Evolutionary conservation across 2,329 filamentous ascomycete species (phyloP).

Genomic region (Scedosporium apiospermum): DNA sequence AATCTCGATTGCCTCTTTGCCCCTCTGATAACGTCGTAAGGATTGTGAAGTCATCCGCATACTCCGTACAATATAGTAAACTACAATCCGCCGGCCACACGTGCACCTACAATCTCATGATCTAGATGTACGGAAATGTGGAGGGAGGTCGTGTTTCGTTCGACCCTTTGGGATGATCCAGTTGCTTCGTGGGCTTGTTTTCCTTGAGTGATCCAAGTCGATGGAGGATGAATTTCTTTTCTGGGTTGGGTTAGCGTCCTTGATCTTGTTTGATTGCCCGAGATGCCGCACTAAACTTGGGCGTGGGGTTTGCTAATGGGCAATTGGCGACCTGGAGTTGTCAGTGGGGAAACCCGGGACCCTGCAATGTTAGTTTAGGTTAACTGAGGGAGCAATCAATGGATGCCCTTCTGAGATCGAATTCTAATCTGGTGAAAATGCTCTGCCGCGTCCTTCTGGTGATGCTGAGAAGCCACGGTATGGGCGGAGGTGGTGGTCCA

Average conservation of each 20-base stretch:
- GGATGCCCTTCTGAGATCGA: not conserved
- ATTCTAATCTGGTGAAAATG: not conserved
- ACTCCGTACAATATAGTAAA: too few relatives aligned
- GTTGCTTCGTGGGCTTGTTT: too few relatives aligned
- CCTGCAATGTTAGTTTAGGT: not conserved
- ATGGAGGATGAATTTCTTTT: not conserved
- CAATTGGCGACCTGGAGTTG: not conserved
- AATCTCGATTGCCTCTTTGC: not conserved
- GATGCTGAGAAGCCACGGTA: not conserved
- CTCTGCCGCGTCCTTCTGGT: not conserved
- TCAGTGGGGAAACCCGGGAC: not conserved
- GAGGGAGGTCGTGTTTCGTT: not conserved
- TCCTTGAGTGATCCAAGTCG: not conserved
- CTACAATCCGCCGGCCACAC: too few relatives aligned
- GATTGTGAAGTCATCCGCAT: not conserved
- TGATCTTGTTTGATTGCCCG: constrained; percentile 18
- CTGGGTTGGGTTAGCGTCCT: not conserved
- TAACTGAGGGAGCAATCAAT: too few relatives aligned
- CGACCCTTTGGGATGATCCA: not conserved
- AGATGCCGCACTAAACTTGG: constrained; percentile 15
- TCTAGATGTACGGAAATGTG: too few relatives aligned
- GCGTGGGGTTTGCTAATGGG: not conserved
- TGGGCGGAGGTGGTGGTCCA: not conserved
- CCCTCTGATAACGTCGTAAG: not conserved
- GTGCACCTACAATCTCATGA: too few relatives aligned